Base-by-base conservation (phyloP, 2,329 filamentous ascomycete species). In the Microsporum audouinii region DNA sequence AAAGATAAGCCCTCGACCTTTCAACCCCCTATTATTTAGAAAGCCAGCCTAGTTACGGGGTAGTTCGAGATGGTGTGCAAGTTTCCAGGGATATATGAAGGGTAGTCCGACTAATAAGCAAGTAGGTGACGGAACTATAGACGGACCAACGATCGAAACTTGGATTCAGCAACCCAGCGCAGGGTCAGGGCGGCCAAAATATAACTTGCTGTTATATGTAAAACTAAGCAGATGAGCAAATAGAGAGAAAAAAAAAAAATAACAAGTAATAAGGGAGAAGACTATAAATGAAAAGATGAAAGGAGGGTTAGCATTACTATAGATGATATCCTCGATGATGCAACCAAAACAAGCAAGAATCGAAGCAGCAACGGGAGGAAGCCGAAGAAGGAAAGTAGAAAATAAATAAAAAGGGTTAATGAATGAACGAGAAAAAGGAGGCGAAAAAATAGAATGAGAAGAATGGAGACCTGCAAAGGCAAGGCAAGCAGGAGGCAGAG, bases 381-480 rank as follows among this genome's bases (percentile, higher is more conserved):
- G 31, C 27, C 31, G 49, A 17, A 6, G 33, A 38, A 57, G 36
- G n/a, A 31, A 57, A 41, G 8, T 60, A 41, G 8, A 33, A 36
- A 56, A 45, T 10, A 33, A 36, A 56, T 41, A 61, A 61, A 33
- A 36, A 43, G 39, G 49, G 47, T 47, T 51, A 63, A 59, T 23
- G 57, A 59, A 34, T 45, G 57, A 41, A 58, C 14, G 12, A 41
- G 34, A 61, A 61, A 60, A 55, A 53, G 49, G 53, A 58, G 62
- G 36, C 56, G 61, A 33, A 39, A 60, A 23, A 61, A 49, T 8
- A 57, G 27, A 59, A 49, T 39, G 39, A 56, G 17, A 43, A 61
- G 58, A 57, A 60, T 23, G 12, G 57, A 63, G 65, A 39, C 38
- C 59, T 61, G 56, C 56, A 62, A 23, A 23, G 59, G 56, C 62